phyloP scores from a whole-genome alignment of 805 yeast genomes.

The Saturnispora halmiae region DNA sequence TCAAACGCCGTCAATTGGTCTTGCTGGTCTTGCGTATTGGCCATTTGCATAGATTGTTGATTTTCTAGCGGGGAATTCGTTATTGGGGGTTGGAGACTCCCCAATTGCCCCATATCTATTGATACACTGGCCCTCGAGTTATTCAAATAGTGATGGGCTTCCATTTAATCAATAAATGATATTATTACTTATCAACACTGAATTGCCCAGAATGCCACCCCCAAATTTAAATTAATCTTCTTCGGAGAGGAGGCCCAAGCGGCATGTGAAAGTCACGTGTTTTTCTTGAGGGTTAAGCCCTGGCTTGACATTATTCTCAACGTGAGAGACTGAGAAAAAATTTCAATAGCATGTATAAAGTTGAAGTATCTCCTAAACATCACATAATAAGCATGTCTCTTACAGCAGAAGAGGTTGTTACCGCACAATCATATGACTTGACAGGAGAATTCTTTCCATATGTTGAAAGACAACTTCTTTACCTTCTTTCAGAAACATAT shows the following conservation, averaged over 20 bases:
- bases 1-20: conserved; percentile 20
- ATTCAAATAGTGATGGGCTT: conserved; percentile 13
- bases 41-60: too few species aligned
- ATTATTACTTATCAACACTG: too few species aligned
- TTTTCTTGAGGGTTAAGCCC: conserved; percentile 2
- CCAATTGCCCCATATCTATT: conserved; percentile 11
- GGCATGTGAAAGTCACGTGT: conserved; percentile 9
- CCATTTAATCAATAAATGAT: background rate
- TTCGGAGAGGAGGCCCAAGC: too few species aligned
- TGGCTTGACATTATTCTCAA: background rate
- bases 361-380: too few species aligned
- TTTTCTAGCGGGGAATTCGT: too few species aligned
- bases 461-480: conserved; percentile 52
- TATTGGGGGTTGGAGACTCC: conserved; percentile 3
- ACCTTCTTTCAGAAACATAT: conserved; percentile 25
- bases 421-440: conserved; percentile 44
- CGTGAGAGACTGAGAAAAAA: too few species aligned
- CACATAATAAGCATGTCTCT: conserved; percentile 1
- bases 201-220: too few species aligned
- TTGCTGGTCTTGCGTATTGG: conserved; percentile 4
- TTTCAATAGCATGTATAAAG: too few species aligned
- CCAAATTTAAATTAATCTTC: too few species aligned
- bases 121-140: conserved; percentile 12
- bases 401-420: conserved; percentile 24
- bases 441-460: conserved; percentile 47